These are phyloP conservation scores for Penicillium sclerotiorum DNA, from an alignment of 2,329 filamentous ascomycete genomes.

Conservation along the genomic window DNA sequence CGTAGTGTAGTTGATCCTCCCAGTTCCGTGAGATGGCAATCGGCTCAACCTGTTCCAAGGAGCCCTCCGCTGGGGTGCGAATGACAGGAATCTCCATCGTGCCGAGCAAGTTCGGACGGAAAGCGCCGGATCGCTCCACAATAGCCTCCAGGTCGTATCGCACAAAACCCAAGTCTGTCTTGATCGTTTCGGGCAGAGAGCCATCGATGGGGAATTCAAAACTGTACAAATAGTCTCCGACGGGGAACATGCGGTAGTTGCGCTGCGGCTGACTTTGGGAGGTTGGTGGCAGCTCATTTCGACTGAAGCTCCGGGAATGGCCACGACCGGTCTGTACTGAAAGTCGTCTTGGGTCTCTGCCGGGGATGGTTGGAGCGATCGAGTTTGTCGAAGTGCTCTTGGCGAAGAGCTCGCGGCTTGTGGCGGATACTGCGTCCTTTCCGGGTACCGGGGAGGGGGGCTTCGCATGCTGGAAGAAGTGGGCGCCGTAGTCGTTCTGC, in stretches of 20 bases:
- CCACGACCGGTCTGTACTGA: conserved; percentile 79
- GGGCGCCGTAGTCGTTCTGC: conserved; percentile 65
- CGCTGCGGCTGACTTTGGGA: conserved; percentile 67
- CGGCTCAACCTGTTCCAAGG: conserved; percentile 85
- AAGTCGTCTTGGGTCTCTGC: conserved; percentile 63
- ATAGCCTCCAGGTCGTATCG: conserved; percentile 85
- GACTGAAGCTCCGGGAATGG: conserved; percentile 82
- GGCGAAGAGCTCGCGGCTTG: conserved; percentile 41
- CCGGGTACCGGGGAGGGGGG: conserved; percentile 30
- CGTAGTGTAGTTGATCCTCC: conserved; percentile 94
- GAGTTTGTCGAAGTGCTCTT: conserved; percentile 45
- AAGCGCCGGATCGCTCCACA: conserved; percentile 83
- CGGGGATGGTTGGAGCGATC: conserved; percentile 45
- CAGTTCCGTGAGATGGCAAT: conserved; percentile 92
- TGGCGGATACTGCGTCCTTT: conserved; percentile 36
- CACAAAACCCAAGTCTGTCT: conserved; percentile 81
- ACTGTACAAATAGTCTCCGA: conserved; percentile 72
- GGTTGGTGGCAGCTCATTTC: conserved; percentile 66
- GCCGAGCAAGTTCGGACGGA: conserved; percentile 84
- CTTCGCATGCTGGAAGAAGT: conserved; percentile 60
- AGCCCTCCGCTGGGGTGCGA: conserved; percentile 82
- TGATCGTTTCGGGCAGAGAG: conserved; percentile 78
- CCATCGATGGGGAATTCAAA: conserved; percentile 84
- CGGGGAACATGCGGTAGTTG: conserved; percentile 83
- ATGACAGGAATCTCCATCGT: conserved; percentile 81